Percentiles rank a stretch among this genome's conserved stretches.
These are phyloP conservation scores for Trypethelium eluteriae DNA, from an alignment of 495 filamentous ascomycete species.

Conservation along the genomic window DNA sequence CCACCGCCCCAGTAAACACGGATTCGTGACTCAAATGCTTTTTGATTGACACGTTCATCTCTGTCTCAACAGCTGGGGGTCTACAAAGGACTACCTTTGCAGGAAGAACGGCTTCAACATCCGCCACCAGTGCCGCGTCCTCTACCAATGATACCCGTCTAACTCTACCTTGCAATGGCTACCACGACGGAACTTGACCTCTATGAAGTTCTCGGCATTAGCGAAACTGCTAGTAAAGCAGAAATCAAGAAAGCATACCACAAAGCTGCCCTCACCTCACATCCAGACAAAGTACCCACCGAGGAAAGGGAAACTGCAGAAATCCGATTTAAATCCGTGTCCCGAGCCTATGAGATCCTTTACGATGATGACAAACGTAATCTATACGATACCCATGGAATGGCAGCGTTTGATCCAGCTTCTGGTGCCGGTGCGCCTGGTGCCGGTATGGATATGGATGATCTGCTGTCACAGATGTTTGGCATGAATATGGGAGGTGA, in stretches of 20 bases:
- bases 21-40: too few species aligned
- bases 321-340: conserved; percentile 80
- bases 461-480: conserved; percentile 91
- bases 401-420: conserved; percentile 78
- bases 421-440: conserved; percentile 47
- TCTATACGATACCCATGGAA: conserved; percentile 87
- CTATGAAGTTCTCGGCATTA: conserved; percentile 73
- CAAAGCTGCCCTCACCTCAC: conserved; percentile 84
- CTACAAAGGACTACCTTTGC: not conserved
- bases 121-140: not conserved
- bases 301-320: conserved; percentile 75
- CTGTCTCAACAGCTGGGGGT: not conserved
- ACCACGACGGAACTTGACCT: conserved; percentile 52
- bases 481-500: conserved; percentile 60
- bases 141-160: not conserved
- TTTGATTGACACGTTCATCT: too few species aligned
- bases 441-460: conserved; percentile 72
- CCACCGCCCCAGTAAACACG: too few species aligned
- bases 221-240: conserved; percentile 59
- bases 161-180: conserved; percentile 15
- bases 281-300: conserved; percentile 94
- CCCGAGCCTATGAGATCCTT: conserved; percentile 94
- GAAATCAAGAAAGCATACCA: conserved; percentile 97
- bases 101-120: not conserved
- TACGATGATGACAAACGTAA: conserved; percentile 89